Evolutionary conservation across 225 moss, liverwort and hornwort genomes (phyloP), one percentile per base, ranked within the genome.

Genomic region (Anthoceros angustus): DNA sequence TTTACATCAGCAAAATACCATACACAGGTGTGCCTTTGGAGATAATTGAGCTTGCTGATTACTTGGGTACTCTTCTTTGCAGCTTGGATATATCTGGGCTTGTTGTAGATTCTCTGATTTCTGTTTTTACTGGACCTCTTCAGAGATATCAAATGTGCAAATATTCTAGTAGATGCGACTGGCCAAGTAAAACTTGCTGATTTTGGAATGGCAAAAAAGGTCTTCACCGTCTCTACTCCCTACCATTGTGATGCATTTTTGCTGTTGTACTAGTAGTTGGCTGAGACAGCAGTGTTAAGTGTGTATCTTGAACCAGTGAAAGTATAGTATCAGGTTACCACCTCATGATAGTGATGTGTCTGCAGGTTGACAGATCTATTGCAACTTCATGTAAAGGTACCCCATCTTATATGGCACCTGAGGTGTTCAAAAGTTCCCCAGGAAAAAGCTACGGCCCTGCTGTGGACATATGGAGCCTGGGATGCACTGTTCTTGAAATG

Each of bases 141-240:
- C 43, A 90, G 93, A 77, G 90, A 94, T 62, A 87, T 94, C 61
- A 90, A 94, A 76, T 94, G 90, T 73, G 87, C 90, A 25, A 94
- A 94, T 72, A 88, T 94, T 65, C 77, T 94, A 67, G 87, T 94
- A 39, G 93, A 94, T 69, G 83, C 83, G 40, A 86, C 79, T 75
- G 93, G 93, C 20, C 87, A 87, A 85, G 90, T 94, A 68, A 94
- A 90, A 75, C 83, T 94, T 64, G 90, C 90, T 42, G 94, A 90
- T 69, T 94, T 94, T 74, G 90, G 90, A 71, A 72, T 88, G 74
- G 87, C 94, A 2, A 94, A 90, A 68, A 80, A 86, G 88, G 94
- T 93, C 14, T 61, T 25, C n/a, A 25, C 15, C 42, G 50, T 55
- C 18, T 61, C 15, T n/a, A 38, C 43, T 43, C 26, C 41, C 63